Percentiles rank a stretch among this genome's conserved stretches.
phyloP scores from a whole-genome alignment of 2,329 filamentous ascomycete genomes.

The Alternaria brassicae region DNA sequence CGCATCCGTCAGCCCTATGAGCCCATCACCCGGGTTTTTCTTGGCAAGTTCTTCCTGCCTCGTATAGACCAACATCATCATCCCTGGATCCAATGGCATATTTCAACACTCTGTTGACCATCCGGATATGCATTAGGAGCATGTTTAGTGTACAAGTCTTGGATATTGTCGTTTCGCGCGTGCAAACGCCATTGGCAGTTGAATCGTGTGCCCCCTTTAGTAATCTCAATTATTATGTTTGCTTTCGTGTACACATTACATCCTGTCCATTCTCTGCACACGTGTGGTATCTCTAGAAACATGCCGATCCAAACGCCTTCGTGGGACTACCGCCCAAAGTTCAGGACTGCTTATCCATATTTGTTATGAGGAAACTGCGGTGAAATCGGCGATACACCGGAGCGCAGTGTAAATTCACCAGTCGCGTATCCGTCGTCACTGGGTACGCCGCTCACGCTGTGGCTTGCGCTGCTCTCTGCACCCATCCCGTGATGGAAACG shows the following conservation, averaged over 20 bases:
- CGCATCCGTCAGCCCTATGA: slow-evolving; percentile 4
- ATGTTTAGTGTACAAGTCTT: neutral
- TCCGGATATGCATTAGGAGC: neutral
- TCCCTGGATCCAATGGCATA: neutral
- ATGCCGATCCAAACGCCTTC: slow-evolving; percentile 4
- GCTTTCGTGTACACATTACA: neutral
- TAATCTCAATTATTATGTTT: neutral
- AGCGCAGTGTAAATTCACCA: slow-evolving; percentile 10
- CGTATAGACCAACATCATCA: neutral
- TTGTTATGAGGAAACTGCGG: neutral
- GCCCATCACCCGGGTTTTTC: neutral
- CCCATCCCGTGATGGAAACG: slow-evolving; percentile 30
- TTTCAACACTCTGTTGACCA: neutral
- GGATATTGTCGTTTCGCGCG: neutral
- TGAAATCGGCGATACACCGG: slow-evolving; percentile 30
- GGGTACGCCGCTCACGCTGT: slow-evolving; percentile 30
- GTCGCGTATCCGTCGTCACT: slow-evolving; percentile 32
- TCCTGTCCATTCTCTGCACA: neutral
- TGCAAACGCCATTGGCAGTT: neutral
- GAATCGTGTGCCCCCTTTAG: too few relatives aligned
- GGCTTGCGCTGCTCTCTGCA: slow-evolving; percentile 23
- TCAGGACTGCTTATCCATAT: neutral
- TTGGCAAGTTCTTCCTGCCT: neutral
- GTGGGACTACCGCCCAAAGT: neutral
- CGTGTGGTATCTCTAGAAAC: slow-evolving; percentile 21